phyloP scores from a whole-genome alignment of 768 basidiomycete species.

The Mycena amicta region DNA sequence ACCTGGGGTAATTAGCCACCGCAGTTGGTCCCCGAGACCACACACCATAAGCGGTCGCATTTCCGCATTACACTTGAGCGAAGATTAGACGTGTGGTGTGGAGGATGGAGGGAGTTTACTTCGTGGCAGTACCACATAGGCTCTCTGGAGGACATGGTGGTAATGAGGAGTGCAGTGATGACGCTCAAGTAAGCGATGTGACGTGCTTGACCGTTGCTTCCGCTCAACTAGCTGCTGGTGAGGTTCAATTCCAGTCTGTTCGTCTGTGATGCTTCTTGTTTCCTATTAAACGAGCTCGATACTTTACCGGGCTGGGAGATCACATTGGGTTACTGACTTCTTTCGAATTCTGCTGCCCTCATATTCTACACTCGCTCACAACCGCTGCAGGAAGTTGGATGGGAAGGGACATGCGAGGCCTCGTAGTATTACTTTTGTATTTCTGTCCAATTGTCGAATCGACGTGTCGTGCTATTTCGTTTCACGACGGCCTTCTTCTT shows the following conservation, averaged over 20 bases:
- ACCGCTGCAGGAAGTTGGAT: not conserved
- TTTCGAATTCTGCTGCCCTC: not conserved
- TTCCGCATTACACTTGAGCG: constrained; percentile 86
- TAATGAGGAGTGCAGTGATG: constrained; percentile 11
- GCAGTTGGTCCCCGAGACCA: constrained; percentile 6
- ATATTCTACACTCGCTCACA: not conserved
- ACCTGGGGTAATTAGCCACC: constrained; percentile 45
- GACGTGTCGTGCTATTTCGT: not conserved
- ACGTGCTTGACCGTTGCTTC: constrained; percentile 18
- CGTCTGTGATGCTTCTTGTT: constrained; percentile 49
- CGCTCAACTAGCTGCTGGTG: not conserved
- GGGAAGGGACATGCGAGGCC: not conserved
- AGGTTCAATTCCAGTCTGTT: not conserved
- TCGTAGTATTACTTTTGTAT: not conserved
- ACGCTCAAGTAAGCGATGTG: constrained; percentile 19
- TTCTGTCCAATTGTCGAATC: not conserved
- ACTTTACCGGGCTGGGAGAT: no score
- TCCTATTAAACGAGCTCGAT: constrained; percentile 62
- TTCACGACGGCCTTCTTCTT: not conserved
- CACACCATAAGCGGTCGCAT: constrained; percentile 86
- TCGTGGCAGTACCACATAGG: constrained; percentile 82
- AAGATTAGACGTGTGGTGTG: no score
- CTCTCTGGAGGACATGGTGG: constrained; percentile 40
- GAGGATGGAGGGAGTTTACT: no score
- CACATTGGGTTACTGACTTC: constrained; percentile 47